phyloP scores from a whole-genome alignment of 108 stramenopile species.

The Mediolabrus comicus region DNA sequence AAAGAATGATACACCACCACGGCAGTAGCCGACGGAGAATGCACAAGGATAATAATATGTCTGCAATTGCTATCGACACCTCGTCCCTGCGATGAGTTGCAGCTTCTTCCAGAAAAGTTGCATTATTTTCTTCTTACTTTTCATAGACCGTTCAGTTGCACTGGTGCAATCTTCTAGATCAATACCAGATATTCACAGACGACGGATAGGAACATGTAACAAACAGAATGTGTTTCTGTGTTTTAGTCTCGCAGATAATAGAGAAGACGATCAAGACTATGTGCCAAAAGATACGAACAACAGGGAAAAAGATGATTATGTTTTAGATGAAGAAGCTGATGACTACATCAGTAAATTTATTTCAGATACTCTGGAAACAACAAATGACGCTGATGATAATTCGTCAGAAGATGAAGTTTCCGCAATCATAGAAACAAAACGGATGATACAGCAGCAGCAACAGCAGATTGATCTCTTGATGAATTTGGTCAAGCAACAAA shows the following conservation, averaged over 20 bases:
- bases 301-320: conserved; percentile 7
- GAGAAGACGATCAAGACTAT: conserved; percentile 5
- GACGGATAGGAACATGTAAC: background rate
- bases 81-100: background rate
- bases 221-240: background rate
- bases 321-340: conserved; percentile 11
- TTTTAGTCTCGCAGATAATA: background rate
- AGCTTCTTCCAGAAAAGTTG: background rate
- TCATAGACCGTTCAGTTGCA: background rate
- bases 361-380: conserved; percentile 11
- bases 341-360: conserved; percentile 17
- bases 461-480: conserved; percentile 54
- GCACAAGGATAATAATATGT: no score
- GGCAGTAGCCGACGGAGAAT: no score
- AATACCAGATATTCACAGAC: background rate
- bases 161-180: background rate
- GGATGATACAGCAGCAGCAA: conserved; percentile 57
- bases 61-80: background rate
- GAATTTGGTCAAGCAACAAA: conserved; percentile 34
- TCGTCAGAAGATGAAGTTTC: conserved; percentile 2
- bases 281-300: background rate
- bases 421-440: conserved; percentile 35
- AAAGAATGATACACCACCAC: no score
- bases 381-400: background rate
- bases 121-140: background rate